Evolutionary conservation across 225 moss, liverwort and hornwort genomes (phyloP), one percentile per base, ranked within the genome.

Genomic region (Neckera pumila): DNA sequence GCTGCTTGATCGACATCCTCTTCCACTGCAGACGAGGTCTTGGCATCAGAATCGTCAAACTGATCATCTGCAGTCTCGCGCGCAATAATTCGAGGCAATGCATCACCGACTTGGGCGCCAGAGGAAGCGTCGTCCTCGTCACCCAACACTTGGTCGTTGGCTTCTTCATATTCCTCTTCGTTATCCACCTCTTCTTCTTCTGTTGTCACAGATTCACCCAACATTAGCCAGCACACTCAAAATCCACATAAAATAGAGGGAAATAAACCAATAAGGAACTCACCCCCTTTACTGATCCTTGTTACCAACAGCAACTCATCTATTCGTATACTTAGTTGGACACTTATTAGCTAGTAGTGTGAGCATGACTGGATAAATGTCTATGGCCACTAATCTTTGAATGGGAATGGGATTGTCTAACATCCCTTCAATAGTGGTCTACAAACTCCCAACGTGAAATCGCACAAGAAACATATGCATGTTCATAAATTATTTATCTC

Each of bases 141-240:
- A 59, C 86, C 90, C 70, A 87, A 71, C 62, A 89, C 92, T 77
- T 91, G 89, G 56, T 92, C 94, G 64, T 90, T 88, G 61, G 94
- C 91, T 84, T 92, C 94, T 84, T 91, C 94, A 85, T 87, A 92
- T 19, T 94, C 92, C 12, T 92, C 88, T 47, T 92, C 92, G 22
- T 87, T 85, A 33, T 91, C 93, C 56, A 67, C 64, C 64, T 89
- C 93, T 31, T 84, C 90, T 83, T 88, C 92, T 21, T 83, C 90
- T 84, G 76, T 86, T 87, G 79, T 69, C 56, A 75, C 66, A 84
- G 77, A 36, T 25, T 65, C 54, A 84, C 69, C 14, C 83, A 70
- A 38, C 69, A 86, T 86, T 66, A 85, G 81, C 74, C 82, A 90
- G 42, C 38, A 76, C 62, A 76, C 51, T 42, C 28, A 84, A 59